Conservation (phyloP, 495 filamentous ascomycete genomes). For the Aspergillus sclerotiicarbonarius region DNA sequence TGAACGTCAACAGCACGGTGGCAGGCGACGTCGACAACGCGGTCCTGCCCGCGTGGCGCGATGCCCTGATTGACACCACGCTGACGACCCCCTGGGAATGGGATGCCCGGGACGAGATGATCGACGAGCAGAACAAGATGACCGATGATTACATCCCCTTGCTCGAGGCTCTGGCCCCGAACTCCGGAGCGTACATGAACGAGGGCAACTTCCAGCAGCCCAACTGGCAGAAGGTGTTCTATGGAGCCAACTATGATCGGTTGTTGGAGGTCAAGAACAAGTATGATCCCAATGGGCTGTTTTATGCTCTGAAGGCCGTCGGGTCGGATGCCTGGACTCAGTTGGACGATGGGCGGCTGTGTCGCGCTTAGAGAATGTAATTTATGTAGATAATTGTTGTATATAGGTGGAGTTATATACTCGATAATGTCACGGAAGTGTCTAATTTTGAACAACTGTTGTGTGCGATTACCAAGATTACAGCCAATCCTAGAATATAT, state of each 20-base stretch:
- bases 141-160: constrained; percentile 43
- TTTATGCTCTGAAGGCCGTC: constrained; percentile 60
- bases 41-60: constrained; percentile 59
- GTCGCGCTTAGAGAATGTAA: constrained; percentile 19
- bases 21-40: constrained; percentile 53
- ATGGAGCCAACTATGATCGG: constrained; percentile 43
- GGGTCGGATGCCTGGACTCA: constrained; percentile 58
- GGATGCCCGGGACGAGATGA: constrained; percentile 33
- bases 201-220: constrained; percentile 50
- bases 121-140: constrained; percentile 34
- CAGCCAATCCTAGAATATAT: too few species aligned
- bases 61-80: constrained; percentile 44
- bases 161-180: constrained; percentile 36
- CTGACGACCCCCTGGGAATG: constrained; percentile 44
- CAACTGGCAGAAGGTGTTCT: constrained; percentile 52
- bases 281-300: constrained; percentile 57
- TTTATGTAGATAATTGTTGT: neutral
- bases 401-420: too few species aligned
- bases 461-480: too few species aligned
- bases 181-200: constrained; percentile 41
- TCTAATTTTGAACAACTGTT: too few species aligned
- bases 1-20: constrained; percentile 38
- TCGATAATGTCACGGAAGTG: too few species aligned
- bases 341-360: constrained; percentile 33
- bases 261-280: constrained; percentile 43